Evolutionary conservation across 805 yeast genomes (phyloP).

Genomic region (Zygosaccharomyces kombuchaensis): DNA sequence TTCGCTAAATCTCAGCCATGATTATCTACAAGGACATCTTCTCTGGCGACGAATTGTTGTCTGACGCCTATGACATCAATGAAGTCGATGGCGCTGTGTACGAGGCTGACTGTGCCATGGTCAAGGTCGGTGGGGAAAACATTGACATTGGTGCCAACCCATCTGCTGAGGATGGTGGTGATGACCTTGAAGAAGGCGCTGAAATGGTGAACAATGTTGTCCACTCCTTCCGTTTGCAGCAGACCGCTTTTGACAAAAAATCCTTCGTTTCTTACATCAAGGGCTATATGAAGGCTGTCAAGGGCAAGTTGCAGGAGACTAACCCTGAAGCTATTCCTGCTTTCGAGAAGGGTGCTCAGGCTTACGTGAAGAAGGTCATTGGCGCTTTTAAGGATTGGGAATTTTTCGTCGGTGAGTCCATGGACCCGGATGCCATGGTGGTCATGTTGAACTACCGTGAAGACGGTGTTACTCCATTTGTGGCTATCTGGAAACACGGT

Average conservation of each 20-base stretch:
- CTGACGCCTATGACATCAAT: slow-evolving; percentile 92
- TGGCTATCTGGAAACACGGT: slow-evolving; percentile 99
- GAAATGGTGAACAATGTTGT: slow-evolving; percentile 97
- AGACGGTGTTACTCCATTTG: slow-evolving; percentile 97
- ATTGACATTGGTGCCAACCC: slow-evolving; percentile 99
- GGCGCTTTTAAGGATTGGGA: slow-evolving; percentile 98
- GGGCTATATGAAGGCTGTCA: slow-evolving; percentile 97
- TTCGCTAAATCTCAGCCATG: slow-evolving; percentile 18
- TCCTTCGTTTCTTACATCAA: slow-evolving; percentile 94
- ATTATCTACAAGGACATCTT: slow-evolving; percentile 65
- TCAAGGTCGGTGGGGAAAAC: slow-evolving; percentile 84
- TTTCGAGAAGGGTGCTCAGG: slow-evolving; percentile 96
- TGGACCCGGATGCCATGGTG: slow-evolving; percentile 99
- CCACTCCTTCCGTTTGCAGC: slow-evolving; percentile 96
- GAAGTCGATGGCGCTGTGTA: slow-evolving; percentile 85
- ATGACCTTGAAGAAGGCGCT: slow-evolving; percentile 74
- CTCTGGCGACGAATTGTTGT: slow-evolving; percentile 92
- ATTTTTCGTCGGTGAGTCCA: slow-evolving; percentile 98
- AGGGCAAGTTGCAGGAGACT: slow-evolving; percentile 83
- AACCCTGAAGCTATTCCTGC: slow-evolving; percentile 81
- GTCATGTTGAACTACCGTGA: slow-evolving; percentile 99
- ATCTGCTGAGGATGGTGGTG: slow-evolving; percentile 93
- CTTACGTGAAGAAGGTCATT: slow-evolving; percentile 93
- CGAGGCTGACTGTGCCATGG: slow-evolving; percentile 96
- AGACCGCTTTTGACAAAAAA: slow-evolving; percentile 95